Evolutionary conservation across 805 yeast genomes (phyloP).

Genomic region (Yamadazyma phyllophila): DNA sequence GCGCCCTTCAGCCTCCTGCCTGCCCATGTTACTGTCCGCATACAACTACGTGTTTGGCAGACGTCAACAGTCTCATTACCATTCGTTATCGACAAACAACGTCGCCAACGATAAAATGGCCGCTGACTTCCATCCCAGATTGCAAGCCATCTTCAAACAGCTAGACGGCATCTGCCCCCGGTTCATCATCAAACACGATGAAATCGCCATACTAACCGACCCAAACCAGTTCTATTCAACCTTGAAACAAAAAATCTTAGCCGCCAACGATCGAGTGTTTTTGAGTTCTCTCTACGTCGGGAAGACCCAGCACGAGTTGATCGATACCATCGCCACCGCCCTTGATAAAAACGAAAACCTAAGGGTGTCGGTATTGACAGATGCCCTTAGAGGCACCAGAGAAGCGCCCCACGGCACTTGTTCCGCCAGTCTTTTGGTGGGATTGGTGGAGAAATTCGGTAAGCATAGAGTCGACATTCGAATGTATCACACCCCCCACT

Average conservation of each 20-base stretch:
- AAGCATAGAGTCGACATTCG: slow-evolving; percentile 70
- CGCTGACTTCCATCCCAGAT: slow-evolving; percentile 41
- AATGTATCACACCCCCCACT: slow-evolving; percentile 86
- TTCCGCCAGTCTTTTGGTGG: slow-evolving; percentile 72
- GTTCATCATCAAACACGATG: slow-evolving; percentile 54
- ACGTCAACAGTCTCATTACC: neutral
- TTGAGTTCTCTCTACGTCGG: slow-evolving; percentile 88
- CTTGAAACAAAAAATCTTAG: slow-evolving; percentile 58
- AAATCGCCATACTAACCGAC: slow-evolving; percentile 57
- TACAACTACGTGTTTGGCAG: slow-evolving; percentile 24
- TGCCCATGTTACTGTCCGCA: slow-evolving; percentile 24
- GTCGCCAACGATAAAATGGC: slow-evolving; percentile 4
- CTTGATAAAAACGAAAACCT: slow-evolving; percentile 57
- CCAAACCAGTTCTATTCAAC: slow-evolving; percentile 74
- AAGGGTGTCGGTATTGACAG: slow-evolving; percentile 71
- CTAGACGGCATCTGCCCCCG: slow-evolving; percentile 66
- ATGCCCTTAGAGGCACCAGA: slow-evolving; percentile 88
- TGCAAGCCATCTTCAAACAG: slow-evolving; percentile 45
- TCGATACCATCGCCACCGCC: slow-evolving; percentile 61
- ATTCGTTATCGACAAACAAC: slow-evolving; percentile 6
- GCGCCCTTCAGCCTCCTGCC: too few relatives aligned
- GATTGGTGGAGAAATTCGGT: slow-evolving; percentile 63
- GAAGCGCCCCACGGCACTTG: slow-evolving; percentile 74
- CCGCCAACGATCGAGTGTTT: slow-evolving; percentile 67
- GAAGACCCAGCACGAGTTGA: slow-evolving; percentile 71